Evolutionary conservation across 2,329 filamentous ascomycete genomes (phyloP), one percentile per base, ranked within the genome.

Genomic region (Colletotrichum noveboracense): DNA sequence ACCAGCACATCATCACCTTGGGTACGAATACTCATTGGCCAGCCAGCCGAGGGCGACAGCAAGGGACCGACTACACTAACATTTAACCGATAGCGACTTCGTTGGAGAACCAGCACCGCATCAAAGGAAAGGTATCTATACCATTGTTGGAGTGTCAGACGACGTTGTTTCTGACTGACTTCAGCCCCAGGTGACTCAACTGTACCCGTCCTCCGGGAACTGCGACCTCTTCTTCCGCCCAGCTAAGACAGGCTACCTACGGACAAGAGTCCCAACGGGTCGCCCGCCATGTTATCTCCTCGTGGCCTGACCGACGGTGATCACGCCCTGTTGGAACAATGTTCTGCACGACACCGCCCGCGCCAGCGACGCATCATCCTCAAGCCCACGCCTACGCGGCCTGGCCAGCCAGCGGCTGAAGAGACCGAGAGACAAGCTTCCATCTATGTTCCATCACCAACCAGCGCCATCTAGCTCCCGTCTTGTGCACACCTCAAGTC

Each of bases 291-390:
- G 61, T 67, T 38, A 38, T 61, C 52, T 75, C 68, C 74, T 68
- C 69, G 61, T 75, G 61, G 69, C 56, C 56, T 67, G 66, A 26
- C 60, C 52, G 61, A 64, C 34, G 48, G 30, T 56, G 48, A 58
- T 34, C 32, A 68, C 66, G 34, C 34, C 28, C 30, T 34, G 30
- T 64, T 70, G 21, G 68, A 48, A 32, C 61, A 60, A 32, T 66
- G 60, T 66, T 66, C 72, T 75, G 61, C 69, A 75, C 60, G 61
- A 66, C 67, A 52, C 43, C 43, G 43, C n/a, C n/a, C 43, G n/a
- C 43, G 60, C 66, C 66, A 62, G 43, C 66, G 26, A 73, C 14
- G 21, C 66, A 36, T 70, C 66, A 64, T 34, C 62, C 13, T 14
- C n/a, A 30, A n/a, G 24, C 30, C 24, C 30, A 32, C 18, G 34